These are phyloP conservation scores for Conoideocrella luteorostrata DNA, from an alignment of 2,329 filamentous ascomycete species.

Conservation along the genomic window DNA sequence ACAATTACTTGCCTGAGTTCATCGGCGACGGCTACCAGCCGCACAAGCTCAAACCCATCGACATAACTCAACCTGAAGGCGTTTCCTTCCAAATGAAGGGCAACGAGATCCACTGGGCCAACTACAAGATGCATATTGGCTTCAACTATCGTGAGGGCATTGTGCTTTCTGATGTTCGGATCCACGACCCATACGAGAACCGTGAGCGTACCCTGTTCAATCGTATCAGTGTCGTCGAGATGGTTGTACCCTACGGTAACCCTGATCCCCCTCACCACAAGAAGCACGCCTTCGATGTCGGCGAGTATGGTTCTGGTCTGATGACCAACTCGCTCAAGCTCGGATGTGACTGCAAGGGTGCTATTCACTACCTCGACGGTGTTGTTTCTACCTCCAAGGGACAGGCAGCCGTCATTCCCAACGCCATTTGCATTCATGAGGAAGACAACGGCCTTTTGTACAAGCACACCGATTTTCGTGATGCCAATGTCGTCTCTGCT, in stretches of 20 bases:
- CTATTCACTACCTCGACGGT: slow-evolving; percentile 39
- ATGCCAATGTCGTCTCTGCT: slow-evolving; percentile 50
- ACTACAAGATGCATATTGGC: slow-evolving; percentile 65
- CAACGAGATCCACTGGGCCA: slow-evolving; percentile 50
- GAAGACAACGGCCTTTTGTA: slow-evolving; percentile 51
- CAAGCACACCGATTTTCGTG: slow-evolving; percentile 60
- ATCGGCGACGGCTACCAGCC: slow-evolving; percentile 28
- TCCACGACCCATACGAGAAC: slow-evolving; percentile 43
- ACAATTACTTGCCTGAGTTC: slow-evolving; percentile 32
- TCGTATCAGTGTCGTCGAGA: slow-evolving; percentile 61
- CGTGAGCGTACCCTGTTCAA: slow-evolving; percentile 56
- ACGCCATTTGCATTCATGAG: slow-evolving; percentile 31
- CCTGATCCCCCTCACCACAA: slow-evolving; percentile 56
- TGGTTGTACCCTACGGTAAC: slow-evolving; percentile 65
- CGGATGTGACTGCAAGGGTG: slow-evolving; percentile 57
- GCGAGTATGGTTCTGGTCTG: slow-evolving; percentile 58
- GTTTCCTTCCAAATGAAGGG: slow-evolving; percentile 40
- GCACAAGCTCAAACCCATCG: slow-evolving; percentile 29
- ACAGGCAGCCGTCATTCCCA: slow-evolving; percentile 60
- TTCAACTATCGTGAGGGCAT: slow-evolving; percentile 68
- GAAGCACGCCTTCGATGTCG: slow-evolving; percentile 65
- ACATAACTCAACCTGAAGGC: slow-evolving; percentile 33
- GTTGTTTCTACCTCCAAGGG: slow-evolving; percentile 37
- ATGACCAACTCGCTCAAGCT: slow-evolving; percentile 61
- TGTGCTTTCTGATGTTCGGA: slow-evolving; percentile 62